A percentile compares a stretch with the other conserved stretches of the same genome.
Conservation (phyloP, 108 stramenopile species). For the Cyclotella baltica region DNA sequence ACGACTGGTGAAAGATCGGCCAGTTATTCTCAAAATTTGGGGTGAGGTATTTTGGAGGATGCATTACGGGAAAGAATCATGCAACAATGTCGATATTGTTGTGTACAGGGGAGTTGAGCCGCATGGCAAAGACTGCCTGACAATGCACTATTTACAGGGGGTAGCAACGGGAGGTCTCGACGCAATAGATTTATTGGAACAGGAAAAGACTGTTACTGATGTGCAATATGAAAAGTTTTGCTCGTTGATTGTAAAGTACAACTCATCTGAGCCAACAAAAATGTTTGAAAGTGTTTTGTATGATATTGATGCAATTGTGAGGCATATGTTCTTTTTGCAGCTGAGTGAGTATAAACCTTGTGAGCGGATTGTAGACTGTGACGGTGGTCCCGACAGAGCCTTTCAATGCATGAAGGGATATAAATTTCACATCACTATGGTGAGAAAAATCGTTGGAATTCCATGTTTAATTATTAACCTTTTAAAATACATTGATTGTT, state of each 20-base stretch:
- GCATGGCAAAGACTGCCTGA: not conserved
- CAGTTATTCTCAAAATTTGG: not conserved
- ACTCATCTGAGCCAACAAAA: not conserved
- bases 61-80: slow-evolving; percentile 7
- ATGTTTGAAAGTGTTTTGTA: slow-evolving; percentile 8
- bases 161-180: not conserved
- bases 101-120: slow-evolving; percentile 1
- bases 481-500: not conserved
- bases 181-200: not conserved
- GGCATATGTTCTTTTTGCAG: slow-evolving; percentile 32
- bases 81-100: slow-evolving; percentile 9
- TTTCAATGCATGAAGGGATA: slow-evolving; percentile 16
- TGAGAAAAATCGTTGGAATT: not conserved
- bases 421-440: slow-evolving; percentile 28
- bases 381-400: not conserved
- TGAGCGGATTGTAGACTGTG: not conserved
- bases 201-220: not conserved
- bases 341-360: slow-evolving; percentile 22
- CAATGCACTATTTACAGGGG: slow-evolving; percentile 20
- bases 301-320: slow-evolving; percentile 19
- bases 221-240: slow-evolving; percentile 16
- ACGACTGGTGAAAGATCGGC: not conserved
- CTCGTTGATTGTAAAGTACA: slow-evolving; percentile 6
- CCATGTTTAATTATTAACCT: not conserved
- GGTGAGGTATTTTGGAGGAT: slow-evolving; percentile 24